These are phyloP conservation scores for Trichomonas vaginalis DNA, from an alignment of 208 protist species.

Conservation along the genomic window DNA sequence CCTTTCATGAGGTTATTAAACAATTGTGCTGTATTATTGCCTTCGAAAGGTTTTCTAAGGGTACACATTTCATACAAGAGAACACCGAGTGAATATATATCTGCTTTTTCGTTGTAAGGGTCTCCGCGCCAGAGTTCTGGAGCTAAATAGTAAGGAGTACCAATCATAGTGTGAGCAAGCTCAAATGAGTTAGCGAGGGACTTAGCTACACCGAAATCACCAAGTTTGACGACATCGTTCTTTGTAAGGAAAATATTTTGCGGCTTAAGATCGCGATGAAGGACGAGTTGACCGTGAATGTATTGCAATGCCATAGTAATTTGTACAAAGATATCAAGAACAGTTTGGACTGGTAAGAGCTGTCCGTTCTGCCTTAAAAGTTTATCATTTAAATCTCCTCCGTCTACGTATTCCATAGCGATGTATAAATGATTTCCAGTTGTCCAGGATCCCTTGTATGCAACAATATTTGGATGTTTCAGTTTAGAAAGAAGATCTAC, in stretches of 20 bases:
- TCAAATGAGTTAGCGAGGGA: background rate
- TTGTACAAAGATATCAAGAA: slow-evolving; percentile 16
- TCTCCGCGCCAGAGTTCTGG: slow-evolving; percentile 8
- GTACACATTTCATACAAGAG: background rate
- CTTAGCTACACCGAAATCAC: slow-evolving; percentile 30
- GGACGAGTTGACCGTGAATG: slow-evolving; percentile 18
- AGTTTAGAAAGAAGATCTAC: slow-evolving; percentile 8
- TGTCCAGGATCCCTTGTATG: slow-evolving; percentile 13
- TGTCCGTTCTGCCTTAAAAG: background rate
- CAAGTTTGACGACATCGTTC: slow-evolving; percentile 18
- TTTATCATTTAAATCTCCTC: slow-evolving; percentile 21
- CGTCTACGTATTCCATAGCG: slow-evolving; percentile 30
- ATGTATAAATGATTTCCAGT: background rate
- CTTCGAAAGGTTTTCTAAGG: background rate
- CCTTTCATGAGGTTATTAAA: background rate
- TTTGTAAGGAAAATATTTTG: slow-evolving; percentile 28
- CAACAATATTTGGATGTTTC: slow-evolving; percentile 18
- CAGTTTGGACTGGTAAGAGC: background rate
- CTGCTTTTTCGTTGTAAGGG: background rate
- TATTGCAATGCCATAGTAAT: slow-evolving; percentile 24
- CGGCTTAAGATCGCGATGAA: slow-evolving; percentile 37
- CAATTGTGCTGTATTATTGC: background rate
- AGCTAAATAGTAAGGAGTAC: slow-evolving; percentile 22
- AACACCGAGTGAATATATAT: background rate
- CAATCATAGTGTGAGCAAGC: slow-evolving; percentile 17